A percentile compares a stretch with the other conserved stretches of the same genome.
Evolutionary conservation across 257 asterid genomes (phyloP).

Genomic region (Nicotiana otophora): DNA sequence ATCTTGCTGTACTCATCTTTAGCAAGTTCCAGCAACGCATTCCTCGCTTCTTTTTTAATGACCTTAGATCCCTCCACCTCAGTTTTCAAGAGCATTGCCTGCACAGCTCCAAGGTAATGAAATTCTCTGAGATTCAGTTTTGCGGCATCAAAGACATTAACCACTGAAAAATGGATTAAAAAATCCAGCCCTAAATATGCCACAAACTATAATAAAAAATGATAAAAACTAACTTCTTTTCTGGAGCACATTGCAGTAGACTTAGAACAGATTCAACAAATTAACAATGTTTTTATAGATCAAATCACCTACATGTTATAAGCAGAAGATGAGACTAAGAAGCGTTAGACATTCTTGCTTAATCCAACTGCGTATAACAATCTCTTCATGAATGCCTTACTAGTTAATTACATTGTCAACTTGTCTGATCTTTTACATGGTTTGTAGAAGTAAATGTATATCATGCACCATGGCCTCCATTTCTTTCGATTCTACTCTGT

Average conservation of each 20-base stretch:
- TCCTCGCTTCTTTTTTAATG: constrained; percentile 56
- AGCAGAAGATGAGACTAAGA: not conserved
- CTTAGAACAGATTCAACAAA: not conserved
- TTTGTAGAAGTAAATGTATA: not conserved
- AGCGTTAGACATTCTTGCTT: not conserved
- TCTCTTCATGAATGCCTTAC: not conserved
- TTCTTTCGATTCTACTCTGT: not conserved
- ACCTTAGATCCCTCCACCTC: constrained; percentile 48
- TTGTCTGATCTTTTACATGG: not conserved
- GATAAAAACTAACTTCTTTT: not conserved
- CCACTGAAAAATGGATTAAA: not conserved
- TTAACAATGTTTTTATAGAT: not conserved
- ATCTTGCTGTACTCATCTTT: constrained; percentile 64
- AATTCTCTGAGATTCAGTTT: not conserved
- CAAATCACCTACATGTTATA: not conserved
- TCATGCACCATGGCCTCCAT: not conserved
- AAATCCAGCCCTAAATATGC: not conserved
- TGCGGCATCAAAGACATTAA: constrained; percentile 5
- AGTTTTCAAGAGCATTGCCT: constrained; percentile 60
- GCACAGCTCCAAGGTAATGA: constrained; percentile 21
- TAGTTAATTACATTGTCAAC: not conserved
- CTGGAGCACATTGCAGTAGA: not conserved
- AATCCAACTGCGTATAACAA: not conserved
- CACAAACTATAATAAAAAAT: not conserved
- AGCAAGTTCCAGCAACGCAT: constrained; percentile 63